Percentiles rank a stretch among this genome's conserved stretches.
phyloP scores from a whole-genome alignment of 164 flowering plant genomes.

The Buxus sempervirens region DNA sequence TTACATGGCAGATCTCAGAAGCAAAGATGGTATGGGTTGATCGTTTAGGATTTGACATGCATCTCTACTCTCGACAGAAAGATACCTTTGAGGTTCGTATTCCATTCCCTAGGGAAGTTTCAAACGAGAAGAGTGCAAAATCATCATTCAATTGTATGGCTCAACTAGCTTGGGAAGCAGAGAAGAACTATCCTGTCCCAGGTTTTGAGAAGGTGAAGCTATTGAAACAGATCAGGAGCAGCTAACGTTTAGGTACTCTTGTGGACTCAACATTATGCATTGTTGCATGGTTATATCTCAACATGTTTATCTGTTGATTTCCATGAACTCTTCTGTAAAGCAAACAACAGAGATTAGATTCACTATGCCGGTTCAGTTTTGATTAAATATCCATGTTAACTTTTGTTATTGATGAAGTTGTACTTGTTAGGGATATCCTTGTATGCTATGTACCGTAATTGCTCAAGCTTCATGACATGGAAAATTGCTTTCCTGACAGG shows the following conservation, averaged over 20 bases:
- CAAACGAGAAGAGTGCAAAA: conserved; percentile 76
- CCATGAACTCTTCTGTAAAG: no score
- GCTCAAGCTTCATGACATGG: no score
- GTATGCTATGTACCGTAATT: no score
- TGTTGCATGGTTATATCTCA: no score
- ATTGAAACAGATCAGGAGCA: conserved; percentile 40
- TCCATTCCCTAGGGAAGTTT: conserved; percentile 90
- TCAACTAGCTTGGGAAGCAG: conserved; percentile 95
- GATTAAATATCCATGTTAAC: no score
- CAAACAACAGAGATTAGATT: no score
- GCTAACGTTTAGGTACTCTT: neutral
- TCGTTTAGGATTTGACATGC: conserved; percentile 82
- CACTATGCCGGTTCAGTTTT: no score
- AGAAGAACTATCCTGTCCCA: conserved; percentile 51
- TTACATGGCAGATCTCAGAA: conserved; percentile 49
- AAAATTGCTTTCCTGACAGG: no score
- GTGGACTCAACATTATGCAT: no score
- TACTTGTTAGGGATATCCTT: no score
- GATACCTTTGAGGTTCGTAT: conserved; percentile 62
- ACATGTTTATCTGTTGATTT: no score
- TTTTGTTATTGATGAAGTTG: no score
- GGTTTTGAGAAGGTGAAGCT: conserved; percentile 70
- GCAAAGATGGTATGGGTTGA: conserved; percentile 91
- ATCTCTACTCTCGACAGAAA: conserved; percentile 38
- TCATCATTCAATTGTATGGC: conserved; percentile 90